These are phyloP conservation scores for Apiotrichum veenhuisii DNA, from an alignment of 1,284 basidiomycete species.

Conservation along the genomic window DNA sequence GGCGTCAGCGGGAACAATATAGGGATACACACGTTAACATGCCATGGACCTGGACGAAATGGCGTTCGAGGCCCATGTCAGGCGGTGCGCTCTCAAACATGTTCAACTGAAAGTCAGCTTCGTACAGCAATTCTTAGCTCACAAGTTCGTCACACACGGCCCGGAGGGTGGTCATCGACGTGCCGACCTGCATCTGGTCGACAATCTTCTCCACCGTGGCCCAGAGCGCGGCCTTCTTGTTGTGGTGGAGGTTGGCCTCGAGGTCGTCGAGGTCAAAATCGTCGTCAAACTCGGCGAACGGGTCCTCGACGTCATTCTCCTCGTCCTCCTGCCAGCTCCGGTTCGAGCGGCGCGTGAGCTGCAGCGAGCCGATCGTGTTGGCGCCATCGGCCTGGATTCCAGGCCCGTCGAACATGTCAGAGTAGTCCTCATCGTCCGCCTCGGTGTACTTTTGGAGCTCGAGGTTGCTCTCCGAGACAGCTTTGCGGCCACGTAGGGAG, in stretches of 20 bases:
- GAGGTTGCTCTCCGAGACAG: conserved; percentile 19
- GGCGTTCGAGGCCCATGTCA: conserved; percentile 71
- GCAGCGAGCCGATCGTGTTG: conserved; percentile 23
- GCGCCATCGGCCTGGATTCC: conserved; percentile 50
- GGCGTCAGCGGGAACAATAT: background rate
- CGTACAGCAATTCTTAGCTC: conserved; percentile 26
- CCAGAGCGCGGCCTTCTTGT: conserved; percentile 82
- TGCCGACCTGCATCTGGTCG: conserved; percentile 73
- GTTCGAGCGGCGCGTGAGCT: conserved; percentile 77
- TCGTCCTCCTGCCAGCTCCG: conserved; percentile 82
- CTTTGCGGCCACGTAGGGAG: conserved; percentile 29
- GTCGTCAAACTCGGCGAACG: conserved; percentile 90
- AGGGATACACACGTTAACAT: conserved; percentile 63
- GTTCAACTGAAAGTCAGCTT: background rate
- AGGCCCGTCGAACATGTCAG: conserved; percentile 69
- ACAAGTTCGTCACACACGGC: conserved; percentile 77
- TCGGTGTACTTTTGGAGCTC: conserved; percentile 76
- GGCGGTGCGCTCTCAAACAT: conserved; percentile 68
- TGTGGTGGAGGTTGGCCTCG: conserved; percentile 80
- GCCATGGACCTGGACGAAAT: conserved; percentile 86
- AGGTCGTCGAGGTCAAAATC: conserved; percentile 75
- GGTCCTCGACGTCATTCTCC: conserved; percentile 87
- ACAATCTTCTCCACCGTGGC: conserved; percentile 76
- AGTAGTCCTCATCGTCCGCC: conserved; percentile 78
- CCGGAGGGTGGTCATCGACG: background rate